Conservation (phyloP, 2,329 filamentous ascomycete species). For the Acrocalymma vagum region DNA sequence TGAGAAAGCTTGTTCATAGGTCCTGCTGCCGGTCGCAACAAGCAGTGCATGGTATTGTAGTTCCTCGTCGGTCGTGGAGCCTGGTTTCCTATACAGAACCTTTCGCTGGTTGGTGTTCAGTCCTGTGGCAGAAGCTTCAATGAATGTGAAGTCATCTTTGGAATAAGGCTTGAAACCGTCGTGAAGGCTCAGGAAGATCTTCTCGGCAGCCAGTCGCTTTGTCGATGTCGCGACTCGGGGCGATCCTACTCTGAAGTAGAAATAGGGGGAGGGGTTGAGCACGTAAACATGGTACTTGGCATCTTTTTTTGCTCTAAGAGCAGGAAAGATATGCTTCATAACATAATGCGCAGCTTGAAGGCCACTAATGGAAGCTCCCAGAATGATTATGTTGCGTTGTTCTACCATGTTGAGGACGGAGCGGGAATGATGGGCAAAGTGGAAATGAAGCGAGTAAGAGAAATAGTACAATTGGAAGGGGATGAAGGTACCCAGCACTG, state of each 20-base stretch:
- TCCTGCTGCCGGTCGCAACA: slow-evolving; percentile 63
- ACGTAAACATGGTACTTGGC: slow-evolving; percentile 61
- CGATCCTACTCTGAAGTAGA: slow-evolving; percentile 63
- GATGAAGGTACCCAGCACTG: too few relatives aligned
- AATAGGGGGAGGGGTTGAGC: slow-evolving; percentile 61
- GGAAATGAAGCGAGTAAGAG: not conserved
- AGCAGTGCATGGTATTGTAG: slow-evolving; percentile 64
- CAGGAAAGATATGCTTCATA: slow-evolving; percentile 45
- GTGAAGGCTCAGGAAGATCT: slow-evolving; percentile 60
- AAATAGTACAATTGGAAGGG: too few relatives aligned
- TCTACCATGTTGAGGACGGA: slow-evolving; percentile 34
- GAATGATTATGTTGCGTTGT: slow-evolving; percentile 44
- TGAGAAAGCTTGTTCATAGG: slow-evolving; percentile 55
- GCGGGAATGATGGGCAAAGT: not conserved
- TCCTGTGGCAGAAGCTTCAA: slow-evolving; percentile 58
- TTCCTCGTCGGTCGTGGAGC: slow-evolving; percentile 29
- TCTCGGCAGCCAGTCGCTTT: slow-evolving; percentile 55
- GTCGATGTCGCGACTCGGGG: slow-evolving; percentile 63
- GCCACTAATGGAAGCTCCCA: slow-evolving; percentile 41
- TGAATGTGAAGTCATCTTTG: slow-evolving; percentile 57
- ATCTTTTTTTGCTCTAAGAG: slow-evolving; percentile 37
- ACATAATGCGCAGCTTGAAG: slow-evolving; percentile 43
- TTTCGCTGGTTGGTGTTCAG: slow-evolving; percentile 55
- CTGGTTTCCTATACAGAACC: slow-evolving; percentile 51
- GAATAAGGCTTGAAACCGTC: slow-evolving; percentile 61